phyloP scores from a whole-genome alignment of 2,329 filamentous ascomycete genomes.

The Cladophialophora exuberans region DNA sequence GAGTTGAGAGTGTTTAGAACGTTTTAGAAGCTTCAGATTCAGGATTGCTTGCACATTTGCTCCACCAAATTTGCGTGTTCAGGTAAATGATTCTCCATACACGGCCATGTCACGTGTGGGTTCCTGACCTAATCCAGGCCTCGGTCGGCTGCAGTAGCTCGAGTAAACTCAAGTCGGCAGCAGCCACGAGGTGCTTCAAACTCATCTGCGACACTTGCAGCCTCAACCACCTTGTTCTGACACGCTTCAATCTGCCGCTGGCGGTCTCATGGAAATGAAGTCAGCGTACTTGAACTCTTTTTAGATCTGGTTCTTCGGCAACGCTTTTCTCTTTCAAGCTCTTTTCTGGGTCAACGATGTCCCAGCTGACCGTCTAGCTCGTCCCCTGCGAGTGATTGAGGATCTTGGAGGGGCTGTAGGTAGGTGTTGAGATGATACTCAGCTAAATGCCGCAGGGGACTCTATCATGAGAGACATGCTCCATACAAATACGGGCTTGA shows the following conservation, averaged over 20 bases:
- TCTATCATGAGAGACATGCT: no score
- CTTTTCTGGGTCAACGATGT: neutral
- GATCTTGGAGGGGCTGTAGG: neutral
- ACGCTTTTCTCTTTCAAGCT: neutral
- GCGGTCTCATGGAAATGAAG: slow-evolving; percentile 2
- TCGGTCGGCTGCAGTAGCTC: no score
- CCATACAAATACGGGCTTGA: no score
- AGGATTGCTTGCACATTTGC: neutral
- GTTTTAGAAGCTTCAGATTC: no score
- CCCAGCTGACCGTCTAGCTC: neutral
- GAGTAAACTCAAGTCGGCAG: no score
- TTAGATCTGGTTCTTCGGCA: neutral
- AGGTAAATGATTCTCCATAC: neutral
- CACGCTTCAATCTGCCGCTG: neutral
- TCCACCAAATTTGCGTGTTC: neutral
- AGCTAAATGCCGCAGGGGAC: neutral
- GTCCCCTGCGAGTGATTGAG: slow-evolving; percentile 2
- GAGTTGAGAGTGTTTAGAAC: no score
- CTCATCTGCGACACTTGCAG: slow-evolving; percentile 7
- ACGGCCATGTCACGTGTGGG: no score
- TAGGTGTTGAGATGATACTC: neutral
- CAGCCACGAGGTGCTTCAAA: slow-evolving; percentile 1
- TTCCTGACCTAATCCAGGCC: no score
- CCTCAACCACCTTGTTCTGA: slow-evolving; percentile 4
- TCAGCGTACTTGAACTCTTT: neutral